Evolutionary conservation across 495 filamentous ascomycete species (phyloP).

Genomic region (Talaromyces proteolyticus): DNA sequence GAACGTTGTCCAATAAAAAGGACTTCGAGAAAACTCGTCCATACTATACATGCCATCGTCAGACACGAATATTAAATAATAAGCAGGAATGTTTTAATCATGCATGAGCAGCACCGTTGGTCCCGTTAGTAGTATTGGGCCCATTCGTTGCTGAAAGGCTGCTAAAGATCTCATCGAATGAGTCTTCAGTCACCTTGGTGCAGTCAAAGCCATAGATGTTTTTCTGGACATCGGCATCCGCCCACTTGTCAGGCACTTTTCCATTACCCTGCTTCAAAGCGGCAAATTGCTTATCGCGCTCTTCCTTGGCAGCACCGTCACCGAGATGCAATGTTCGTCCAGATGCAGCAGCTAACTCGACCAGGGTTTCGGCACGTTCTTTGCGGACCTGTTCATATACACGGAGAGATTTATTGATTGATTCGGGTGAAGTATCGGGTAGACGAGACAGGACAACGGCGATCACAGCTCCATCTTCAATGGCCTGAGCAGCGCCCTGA

Average conservation of each 20-base stretch:
- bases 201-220: constrained; percentile 72
- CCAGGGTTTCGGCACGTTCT: constrained; percentile 60
- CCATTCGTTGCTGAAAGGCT: not conserved
- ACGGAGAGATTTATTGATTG: constrained; percentile 58
- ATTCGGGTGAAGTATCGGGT: constrained; percentile 44
- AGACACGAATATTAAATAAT: not conserved
- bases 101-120: not conserved
- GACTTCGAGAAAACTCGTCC: not conserved
- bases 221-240: constrained; percentile 69
- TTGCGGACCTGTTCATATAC: constrained; percentile 72
- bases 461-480: constrained; percentile 41
- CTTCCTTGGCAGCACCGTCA: constrained; percentile 68
- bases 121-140: not conserved
- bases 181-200: constrained; percentile 51
- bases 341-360: constrained; percentile 62
- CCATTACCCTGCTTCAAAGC: constrained; percentile 54
- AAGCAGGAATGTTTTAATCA: not conserved
- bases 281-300: constrained; percentile 66
- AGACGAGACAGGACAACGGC: constrained; percentile 56
- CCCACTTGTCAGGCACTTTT: constrained; percentile 72
- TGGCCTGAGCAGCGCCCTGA: constrained; percentile 44
- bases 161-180: constrained; percentile 53
- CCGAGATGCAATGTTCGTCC: constrained; percentile 67
- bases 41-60: not conserved
- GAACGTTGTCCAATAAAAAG: not conserved